Percentiles rank a stretch among this genome's conserved stretches.
Conservation (phyloP, 805 yeast genomes). For the Millerozyma miso region DNA sequence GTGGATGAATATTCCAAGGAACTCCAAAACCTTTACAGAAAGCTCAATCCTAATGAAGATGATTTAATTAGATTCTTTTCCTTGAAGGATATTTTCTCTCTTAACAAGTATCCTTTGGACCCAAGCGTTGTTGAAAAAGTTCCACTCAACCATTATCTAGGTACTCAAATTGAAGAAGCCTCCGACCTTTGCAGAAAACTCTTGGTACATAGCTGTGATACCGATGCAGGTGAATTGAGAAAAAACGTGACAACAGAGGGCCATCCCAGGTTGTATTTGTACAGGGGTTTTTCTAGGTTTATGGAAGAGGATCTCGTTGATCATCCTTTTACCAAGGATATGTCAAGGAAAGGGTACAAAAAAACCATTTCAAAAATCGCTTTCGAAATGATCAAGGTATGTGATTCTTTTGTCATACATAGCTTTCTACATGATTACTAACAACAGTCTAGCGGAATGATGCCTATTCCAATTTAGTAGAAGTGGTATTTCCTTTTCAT, state of each 20-base stretch:
- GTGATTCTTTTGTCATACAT: conserved; percentile 1
- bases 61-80: conserved; percentile 28
- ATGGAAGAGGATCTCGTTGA: conserved; percentile 55
- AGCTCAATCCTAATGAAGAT: conserved; percentile 25
- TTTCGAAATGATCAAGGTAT: conserved; percentile 54
- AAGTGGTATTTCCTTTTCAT: conserved; percentile 55
- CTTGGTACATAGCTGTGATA: conserved; percentile 34
- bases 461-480: conserved; percentile 61
- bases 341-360: conserved; percentile 47
- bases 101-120: conserved; percentile 13
- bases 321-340: conserved; percentile 32
- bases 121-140: conserved; percentile 15
- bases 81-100: conserved; percentile 31
- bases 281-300: conserved; percentile 55
- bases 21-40: conserved; percentile 40
- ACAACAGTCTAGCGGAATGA: conserved; percentile 41
- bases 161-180: conserved; percentile 27
- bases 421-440: neutral
- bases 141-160: conserved; percentile 26
- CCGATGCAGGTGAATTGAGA: conserved; percentile 31
- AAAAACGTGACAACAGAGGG: conserved; percentile 30
- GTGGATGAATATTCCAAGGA: conserved; percentile 46
- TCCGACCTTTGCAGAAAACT: conserved; percentile 36
- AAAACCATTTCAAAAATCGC: conserved; percentile 51
- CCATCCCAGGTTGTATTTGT: conserved; percentile 51